Evolutionary conservation across 2,329 filamentous ascomycete species (phyloP).

Genomic region (Malbranchea zuffiana): DNA sequence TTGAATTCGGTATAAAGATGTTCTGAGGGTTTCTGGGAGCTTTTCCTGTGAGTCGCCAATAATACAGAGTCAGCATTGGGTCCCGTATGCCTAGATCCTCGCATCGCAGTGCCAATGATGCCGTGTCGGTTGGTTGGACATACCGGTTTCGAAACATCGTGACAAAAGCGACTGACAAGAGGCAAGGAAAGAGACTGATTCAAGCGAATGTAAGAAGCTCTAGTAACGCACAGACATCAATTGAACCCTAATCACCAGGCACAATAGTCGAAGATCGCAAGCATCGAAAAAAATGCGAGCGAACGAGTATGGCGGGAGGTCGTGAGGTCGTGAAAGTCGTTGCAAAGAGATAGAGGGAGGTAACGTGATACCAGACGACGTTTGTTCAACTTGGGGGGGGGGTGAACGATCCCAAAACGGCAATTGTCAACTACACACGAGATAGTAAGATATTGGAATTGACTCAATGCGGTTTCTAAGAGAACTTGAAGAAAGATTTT

Average conservation of each 20-base stretch:
- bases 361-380: constrained; percentile 6
- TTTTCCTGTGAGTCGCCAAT: constrained; percentile 45
- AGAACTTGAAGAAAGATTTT: not conserved
- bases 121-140: constrained; percentile 21
- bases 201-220: constrained; percentile 2
- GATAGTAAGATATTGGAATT: not conserved
- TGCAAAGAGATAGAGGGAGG: not conserved
- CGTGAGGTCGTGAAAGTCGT: not conserved
- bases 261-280: too few species aligned
- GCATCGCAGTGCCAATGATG: too few species aligned
- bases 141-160: constrained; percentile 42
- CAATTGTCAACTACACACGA: not conserved
- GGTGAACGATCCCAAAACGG: not conserved
- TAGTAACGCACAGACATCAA: constrained; percentile 9
- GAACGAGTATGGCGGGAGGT: too few species aligned
- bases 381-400: not conserved
- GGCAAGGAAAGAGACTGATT: constrained; percentile 11
- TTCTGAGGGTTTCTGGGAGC: constrained; percentile 73
- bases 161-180: constrained; percentile 8
- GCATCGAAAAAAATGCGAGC: too few species aligned
- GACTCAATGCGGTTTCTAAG: too few species aligned
- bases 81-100: too few species aligned
- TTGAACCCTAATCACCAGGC: constrained; percentile 4
- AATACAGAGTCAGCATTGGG: not conserved
- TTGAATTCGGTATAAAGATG: constrained; percentile 77